Percentiles rank a stretch among this genome's conserved stretches.
Conservation (phyloP, 495 filamentous ascomycete genomes). For the Pyrenula massariospora region DNA sequence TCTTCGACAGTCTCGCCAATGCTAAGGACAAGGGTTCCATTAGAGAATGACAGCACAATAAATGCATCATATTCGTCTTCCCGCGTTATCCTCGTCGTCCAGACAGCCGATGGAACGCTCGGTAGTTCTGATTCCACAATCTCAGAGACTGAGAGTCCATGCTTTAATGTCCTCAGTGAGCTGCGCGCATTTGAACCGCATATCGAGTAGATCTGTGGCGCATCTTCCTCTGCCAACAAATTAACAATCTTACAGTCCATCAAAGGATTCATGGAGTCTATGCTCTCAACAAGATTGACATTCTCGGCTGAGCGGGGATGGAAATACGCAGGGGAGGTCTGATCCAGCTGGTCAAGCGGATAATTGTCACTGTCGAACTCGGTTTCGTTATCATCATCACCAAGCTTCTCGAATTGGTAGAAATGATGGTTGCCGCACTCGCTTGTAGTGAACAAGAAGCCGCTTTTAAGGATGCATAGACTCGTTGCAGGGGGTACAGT, state of each 20-base stretch:
- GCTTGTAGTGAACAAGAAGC: conserved; percentile 86
- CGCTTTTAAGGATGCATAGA: conserved; percentile 87
- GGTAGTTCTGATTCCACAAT: conserved; percentile 88
- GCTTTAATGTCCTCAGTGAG: conserved; percentile 79
- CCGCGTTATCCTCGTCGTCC: conserved; percentile 84
- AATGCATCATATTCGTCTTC: conserved; percentile 77
- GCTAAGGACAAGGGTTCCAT: conserved; percentile 72
- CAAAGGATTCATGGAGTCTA: conserved; percentile 82
- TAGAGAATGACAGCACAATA: conserved; percentile 58
- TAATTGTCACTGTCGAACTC: conserved; percentile 77
- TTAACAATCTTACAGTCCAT: conserved; percentile 86
- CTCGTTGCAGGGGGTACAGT: conserved; percentile 81
- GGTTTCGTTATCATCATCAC: conserved; percentile 85
- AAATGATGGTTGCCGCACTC: conserved; percentile 91
- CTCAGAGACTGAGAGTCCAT: conserved; percentile 85
- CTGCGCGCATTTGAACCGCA: conserved; percentile 82
- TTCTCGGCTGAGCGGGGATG: conserved; percentile 69
- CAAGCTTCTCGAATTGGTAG: conserved; percentile 94
- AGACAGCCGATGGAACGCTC: conserved; percentile 75
- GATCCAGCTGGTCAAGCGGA: conserved; percentile 55
- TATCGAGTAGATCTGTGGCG: conserved; percentile 89
- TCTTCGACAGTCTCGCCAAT: conserved; percentile 96
- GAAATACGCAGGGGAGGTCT: conserved; percentile 72
- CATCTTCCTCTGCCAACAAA: conserved; percentile 68
- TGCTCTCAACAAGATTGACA: conserved; percentile 70